Percentiles rank a stretch among this genome's conserved stretches.
These are phyloP conservation scores for Fragilariopsis cylindrus DNA, from an alignment of 108 stramenopile genomes.

Conservation along the genomic window DNA sequence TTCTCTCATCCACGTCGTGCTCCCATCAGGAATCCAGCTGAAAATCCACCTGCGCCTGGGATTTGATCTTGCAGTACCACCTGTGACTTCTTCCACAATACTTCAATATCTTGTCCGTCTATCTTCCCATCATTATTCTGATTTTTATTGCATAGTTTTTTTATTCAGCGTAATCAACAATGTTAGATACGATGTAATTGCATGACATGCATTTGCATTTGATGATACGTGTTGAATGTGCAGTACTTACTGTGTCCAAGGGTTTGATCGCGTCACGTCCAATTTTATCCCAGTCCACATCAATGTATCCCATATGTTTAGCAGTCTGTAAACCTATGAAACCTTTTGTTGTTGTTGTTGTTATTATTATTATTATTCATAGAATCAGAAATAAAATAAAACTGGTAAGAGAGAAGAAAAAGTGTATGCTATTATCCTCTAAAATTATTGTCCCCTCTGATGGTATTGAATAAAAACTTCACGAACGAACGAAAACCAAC, in stretches of 20 bases:
- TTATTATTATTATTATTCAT: neutral
- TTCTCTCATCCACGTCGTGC: conserved; percentile 45
- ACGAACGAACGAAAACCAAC: too few relatives aligned
- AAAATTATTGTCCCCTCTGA: too few relatives aligned
- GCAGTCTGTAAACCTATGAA: conserved; percentile 77
- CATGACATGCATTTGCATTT: neutral
- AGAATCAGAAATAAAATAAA: neutral
- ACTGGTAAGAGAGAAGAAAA: neutral
- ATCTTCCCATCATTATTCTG: conserved; percentile 60
- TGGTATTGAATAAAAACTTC: too few relatives aligned
- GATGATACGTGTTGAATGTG: neutral
- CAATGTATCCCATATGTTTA: conserved; percentile 73
- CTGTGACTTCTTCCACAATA: conserved; percentile 80
- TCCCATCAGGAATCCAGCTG: conserved; percentile 85
- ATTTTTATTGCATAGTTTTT: conserved; percentile 2
- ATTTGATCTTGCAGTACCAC: conserved; percentile 71
- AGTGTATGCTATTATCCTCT: too few relatives aligned
- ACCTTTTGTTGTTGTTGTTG: neutral
- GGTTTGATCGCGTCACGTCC: conserved; percentile 57
- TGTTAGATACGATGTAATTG: neutral
- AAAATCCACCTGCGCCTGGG: conserved; percentile 85
- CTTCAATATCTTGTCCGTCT: conserved; percentile 68
- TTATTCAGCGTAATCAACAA: neutral
- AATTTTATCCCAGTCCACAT: conserved; percentile 87
- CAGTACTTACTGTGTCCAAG: conserved; percentile 55